Conservation (phyloP, 2,329 filamentous ascomycete genomes). For the Ophiobolus disseminans region DNA sequence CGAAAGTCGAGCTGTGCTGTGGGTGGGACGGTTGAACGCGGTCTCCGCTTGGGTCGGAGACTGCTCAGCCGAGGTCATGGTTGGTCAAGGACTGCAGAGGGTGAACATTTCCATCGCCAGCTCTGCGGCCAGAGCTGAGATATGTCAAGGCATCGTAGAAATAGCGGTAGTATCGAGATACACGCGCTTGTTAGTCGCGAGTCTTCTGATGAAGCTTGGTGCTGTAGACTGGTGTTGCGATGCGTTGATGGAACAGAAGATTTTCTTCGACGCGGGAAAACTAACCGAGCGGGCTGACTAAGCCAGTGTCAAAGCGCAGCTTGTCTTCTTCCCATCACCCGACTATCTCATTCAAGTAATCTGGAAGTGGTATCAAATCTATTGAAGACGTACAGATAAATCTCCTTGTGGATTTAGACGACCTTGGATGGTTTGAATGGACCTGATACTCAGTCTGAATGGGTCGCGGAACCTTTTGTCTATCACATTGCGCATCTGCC, state of each 20-base stretch:
- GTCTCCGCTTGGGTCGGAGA: constrained; percentile 37
- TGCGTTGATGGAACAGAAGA: constrained; percentile 8
- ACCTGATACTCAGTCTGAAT: too few relatives aligned
- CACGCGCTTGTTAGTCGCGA: constrained; percentile 13
- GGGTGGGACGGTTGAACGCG: constrained; percentile 38
- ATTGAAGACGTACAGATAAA: too few relatives aligned
- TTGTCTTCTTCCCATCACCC: too few relatives aligned
- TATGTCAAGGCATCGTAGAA: constrained; percentile 10
- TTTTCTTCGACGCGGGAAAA: constrained; percentile 14
- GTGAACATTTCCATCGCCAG: constrained; percentile 5
- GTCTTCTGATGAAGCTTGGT: constrained; percentile 12
- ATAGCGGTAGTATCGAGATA: background rate
- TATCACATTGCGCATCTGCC: too few relatives aligned
- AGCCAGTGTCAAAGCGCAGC: too few relatives aligned
- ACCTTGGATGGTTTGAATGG: too few relatives aligned
- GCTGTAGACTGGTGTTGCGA: constrained; percentile 5
- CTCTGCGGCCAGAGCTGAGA: constrained; percentile 4
- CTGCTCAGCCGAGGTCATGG: constrained; percentile 45
- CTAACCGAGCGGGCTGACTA: constrained; percentile 12
- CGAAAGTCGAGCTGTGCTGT: constrained; percentile 24
- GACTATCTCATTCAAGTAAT: too few relatives aligned
- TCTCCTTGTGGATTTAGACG: too few relatives aligned
- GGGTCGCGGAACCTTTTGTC: too few relatives aligned
- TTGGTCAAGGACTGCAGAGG: constrained; percentile 16
- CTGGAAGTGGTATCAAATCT: too few relatives aligned